phyloP scores from a whole-genome alignment of 257 asterid species.

The Plantago major region DNA sequence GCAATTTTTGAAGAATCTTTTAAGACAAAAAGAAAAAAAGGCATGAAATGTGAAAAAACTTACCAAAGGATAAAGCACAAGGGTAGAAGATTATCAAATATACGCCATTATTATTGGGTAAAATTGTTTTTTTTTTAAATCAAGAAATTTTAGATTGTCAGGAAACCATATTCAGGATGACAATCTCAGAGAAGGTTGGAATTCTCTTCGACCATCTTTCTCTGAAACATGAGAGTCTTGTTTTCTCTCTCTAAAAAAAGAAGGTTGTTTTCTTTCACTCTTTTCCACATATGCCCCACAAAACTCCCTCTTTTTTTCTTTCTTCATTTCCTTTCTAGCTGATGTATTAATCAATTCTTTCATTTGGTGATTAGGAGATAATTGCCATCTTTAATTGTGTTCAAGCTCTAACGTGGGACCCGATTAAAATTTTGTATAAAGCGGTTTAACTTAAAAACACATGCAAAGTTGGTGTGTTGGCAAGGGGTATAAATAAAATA shows the following conservation, averaged over 20 bases:
- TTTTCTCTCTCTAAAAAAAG: conserved; percentile 12
- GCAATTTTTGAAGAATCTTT: conserved; percentile 26
- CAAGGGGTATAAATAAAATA: too few species aligned
- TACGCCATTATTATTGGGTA: neutral
- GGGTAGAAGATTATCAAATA: conserved; percentile 27
- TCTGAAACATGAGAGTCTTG: conserved; percentile 49
- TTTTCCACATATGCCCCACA: neutral
- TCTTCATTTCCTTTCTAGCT: too few species aligned
- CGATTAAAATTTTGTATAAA: too few species aligned
- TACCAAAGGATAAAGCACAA: conserved; percentile 28
- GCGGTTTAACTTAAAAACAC: too few species aligned
- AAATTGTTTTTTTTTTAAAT: neutral
- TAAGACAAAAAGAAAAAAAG: too few species aligned
- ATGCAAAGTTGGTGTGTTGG: too few species aligned
- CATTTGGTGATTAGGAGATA: too few species aligned
- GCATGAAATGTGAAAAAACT: conserved; percentile 28
- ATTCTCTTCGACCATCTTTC: conserved; percentile 76
- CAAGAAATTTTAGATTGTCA: too few species aligned
- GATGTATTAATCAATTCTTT: too few species aligned
- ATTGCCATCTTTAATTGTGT: too few species aligned
- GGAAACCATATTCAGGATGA: conserved; percentile 54
- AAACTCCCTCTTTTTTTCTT: neutral
- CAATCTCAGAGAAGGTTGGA: conserved; percentile 64
- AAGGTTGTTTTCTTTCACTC: conserved; percentile 4
- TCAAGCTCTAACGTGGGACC: too few species aligned